These are phyloP conservation scores for Eucalyptus leucophloia DNA, from an alignment of 345 rosid species.

Conservation along the genomic window DNA sequence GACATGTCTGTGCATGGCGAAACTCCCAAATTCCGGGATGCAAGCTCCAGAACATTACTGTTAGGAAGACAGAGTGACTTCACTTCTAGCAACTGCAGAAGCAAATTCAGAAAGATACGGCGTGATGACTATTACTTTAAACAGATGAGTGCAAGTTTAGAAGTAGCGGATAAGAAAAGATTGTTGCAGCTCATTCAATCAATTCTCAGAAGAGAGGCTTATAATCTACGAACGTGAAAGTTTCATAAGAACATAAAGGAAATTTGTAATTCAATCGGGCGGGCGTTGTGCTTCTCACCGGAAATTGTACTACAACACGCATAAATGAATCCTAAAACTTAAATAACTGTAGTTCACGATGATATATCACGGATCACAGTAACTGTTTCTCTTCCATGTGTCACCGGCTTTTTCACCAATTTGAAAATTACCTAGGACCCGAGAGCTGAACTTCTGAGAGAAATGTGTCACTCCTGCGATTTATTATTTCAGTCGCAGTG, in stretches of 20 bases:
- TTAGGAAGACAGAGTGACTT: too few relatives aligned
- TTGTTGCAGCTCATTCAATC: background rate
- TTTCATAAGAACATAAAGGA: background rate
- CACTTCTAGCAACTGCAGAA: background rate
- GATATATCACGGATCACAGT: background rate
- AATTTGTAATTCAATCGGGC: background rate
- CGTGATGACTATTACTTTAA: background rate
- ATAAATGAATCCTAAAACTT: background rate
- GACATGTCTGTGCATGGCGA: background rate
- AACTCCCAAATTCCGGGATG: background rate
- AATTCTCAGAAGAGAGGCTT: background rate
- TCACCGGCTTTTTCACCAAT: background rate
- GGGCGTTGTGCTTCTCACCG: background rate
- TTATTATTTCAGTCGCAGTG: background rate
- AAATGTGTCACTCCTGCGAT: background rate
- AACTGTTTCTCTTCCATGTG: background rate
- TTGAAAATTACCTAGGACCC: conserved; percentile 19
- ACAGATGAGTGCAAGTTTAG: background rate
- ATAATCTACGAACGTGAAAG: background rate
- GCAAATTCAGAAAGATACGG: background rate
- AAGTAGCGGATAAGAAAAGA: background rate
- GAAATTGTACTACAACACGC: fast-evolving
- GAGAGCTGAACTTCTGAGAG: conserved; percentile 19
- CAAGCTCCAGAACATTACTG: background rate
- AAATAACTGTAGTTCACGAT: too few relatives aligned